A percentile compares a stretch with the other conserved stretches of the same genome.
These are phyloP conservation scores for Phytophthora pisi DNA, from an alignment of 352 stramenopile species.

Conservation along the genomic window DNA sequence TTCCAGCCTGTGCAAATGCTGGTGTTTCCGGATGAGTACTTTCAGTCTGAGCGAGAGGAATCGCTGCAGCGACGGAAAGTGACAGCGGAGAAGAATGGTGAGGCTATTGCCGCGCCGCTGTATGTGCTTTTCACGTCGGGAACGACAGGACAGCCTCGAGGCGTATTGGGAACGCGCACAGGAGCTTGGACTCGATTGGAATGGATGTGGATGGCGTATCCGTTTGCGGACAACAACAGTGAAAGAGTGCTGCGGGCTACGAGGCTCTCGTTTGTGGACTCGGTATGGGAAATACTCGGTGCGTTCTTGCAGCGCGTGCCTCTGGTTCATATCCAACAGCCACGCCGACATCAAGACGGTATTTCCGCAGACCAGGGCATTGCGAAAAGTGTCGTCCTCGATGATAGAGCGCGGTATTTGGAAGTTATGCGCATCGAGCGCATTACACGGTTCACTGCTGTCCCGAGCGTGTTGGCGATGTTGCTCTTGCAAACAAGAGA, in stretches of 20 bases:
- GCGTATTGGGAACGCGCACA: slow-evolving; percentile 52
- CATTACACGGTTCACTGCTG: slow-evolving; percentile 51
- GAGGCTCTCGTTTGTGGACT: slow-evolving; percentile 56
- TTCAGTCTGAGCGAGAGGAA: not conserved
- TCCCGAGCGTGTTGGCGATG: slow-evolving; percentile 58
- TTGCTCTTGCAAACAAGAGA: slow-evolving; percentile 38
- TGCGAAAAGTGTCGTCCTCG: slow-evolving; percentile 47
- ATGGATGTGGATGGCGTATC: slow-evolving; percentile 55
- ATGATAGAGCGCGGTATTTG: slow-evolving; percentile 39
- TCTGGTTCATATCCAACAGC: slow-evolving; percentile 45
- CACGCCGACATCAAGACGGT: not conserved
- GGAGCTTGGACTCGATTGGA: slow-evolving; percentile 49
- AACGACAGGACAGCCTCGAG: slow-evolving; percentile 47
- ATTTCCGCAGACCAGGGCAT: not conserved
- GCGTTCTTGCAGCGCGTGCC: slow-evolving; percentile 44
- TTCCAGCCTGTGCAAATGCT: slow-evolving; percentile 38
- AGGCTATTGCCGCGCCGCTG: slow-evolving; percentile 28
- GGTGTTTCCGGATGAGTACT: slow-evolving; percentile 2
- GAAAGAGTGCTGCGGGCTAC: slow-evolving; percentile 55
- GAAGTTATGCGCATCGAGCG: slow-evolving; percentile 15
- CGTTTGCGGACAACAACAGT: slow-evolving; percentile 27
- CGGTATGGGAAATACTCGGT: slow-evolving; percentile 63
- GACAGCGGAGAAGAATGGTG: not conserved
- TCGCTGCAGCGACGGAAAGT: not conserved
- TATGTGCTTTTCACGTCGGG: slow-evolving; percentile 73